These are phyloP conservation scores for Cardiospermum halicacabum DNA, from an alignment of 345 rosid species.

Conservation along the genomic window DNA sequence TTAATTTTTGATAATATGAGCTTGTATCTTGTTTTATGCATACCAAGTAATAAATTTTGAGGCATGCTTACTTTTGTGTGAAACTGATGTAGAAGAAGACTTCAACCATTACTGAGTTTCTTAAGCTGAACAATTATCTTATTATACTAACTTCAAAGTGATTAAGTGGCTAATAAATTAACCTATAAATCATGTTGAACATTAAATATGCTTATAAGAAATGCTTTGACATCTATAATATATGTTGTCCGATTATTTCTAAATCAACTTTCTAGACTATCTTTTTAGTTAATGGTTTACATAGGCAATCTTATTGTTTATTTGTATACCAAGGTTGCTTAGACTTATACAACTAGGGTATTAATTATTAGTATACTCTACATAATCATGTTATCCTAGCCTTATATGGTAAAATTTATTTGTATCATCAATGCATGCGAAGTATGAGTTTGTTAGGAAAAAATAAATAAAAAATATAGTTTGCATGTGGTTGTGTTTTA, in stretches of 20 bases:
- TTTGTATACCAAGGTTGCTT: neutral
- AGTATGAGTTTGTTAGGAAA: too few species aligned
- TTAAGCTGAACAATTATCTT: neutral
- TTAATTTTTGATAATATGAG: neutral
- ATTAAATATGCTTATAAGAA: neutral
- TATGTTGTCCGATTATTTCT: neutral
- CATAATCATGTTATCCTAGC: neutral
- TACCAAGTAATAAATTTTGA: neutral
- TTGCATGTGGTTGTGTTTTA: conserved; percentile 18
- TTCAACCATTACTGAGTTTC: neutral
- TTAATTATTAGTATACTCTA: neutral
- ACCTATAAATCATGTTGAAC: neutral
- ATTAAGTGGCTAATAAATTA: neutral
- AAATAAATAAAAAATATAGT: too few species aligned
- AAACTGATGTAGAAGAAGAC: neutral
- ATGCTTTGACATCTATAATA: neutral
- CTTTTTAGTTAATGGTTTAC: neutral
- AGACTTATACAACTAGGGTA: neutral
- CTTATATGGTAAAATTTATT: neutral
- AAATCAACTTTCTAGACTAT: too few species aligned
- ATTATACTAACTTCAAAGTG: neutral
- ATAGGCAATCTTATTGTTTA: neutral
- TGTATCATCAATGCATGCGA: too few species aligned
- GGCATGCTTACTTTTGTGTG: neutral
- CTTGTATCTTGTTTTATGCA: neutral